These are phyloP conservation scores for Heritiera fomes DNA, from an alignment of 345 rosid species.

Conservation along the genomic window DNA sequence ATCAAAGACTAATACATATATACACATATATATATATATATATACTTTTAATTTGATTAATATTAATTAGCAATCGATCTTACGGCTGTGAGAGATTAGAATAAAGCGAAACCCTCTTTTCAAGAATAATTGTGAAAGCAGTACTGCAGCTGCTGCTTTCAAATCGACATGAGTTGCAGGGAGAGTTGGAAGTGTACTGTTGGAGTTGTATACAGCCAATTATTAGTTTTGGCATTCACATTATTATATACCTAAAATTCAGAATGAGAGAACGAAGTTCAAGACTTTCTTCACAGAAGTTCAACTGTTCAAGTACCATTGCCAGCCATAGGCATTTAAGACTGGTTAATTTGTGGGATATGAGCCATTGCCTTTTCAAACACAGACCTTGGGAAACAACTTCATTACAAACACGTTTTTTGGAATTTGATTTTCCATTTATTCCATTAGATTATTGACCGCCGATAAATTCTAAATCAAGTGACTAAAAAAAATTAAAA, in stretches of 20 bases:
- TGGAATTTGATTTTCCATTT: too few species aligned
- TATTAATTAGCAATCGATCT: background rate
- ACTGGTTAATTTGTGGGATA: background rate
- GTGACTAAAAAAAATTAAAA: too few species aligned
- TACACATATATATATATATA: too few species aligned
- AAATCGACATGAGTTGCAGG: background rate
- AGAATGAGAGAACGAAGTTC: background rate
- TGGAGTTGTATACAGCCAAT: background rate
- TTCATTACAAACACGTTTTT: background rate
- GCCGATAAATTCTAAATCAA: too few species aligned
- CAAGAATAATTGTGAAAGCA: background rate
- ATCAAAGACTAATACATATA: background rate
- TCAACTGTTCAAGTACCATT: background rate
- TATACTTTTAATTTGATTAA: too few species aligned
- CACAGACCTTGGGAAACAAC: background rate
- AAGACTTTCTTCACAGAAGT: background rate
- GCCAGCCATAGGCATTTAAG: background rate
- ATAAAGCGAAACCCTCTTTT: background rate
- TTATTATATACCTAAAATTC: background rate
- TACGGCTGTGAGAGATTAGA: background rate
- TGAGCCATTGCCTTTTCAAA: slow-evolving; percentile 1
- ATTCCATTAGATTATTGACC: background rate
- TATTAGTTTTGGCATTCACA: background rate
- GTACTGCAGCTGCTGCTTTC: background rate
- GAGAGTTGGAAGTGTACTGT: background rate